Percentiles rank a stretch among this genome's conserved stretches.
Evolutionary conservation across 805 yeast species (phyloP).

Genomic region (Schwanniomyces pseudopolymorphus): DNA sequence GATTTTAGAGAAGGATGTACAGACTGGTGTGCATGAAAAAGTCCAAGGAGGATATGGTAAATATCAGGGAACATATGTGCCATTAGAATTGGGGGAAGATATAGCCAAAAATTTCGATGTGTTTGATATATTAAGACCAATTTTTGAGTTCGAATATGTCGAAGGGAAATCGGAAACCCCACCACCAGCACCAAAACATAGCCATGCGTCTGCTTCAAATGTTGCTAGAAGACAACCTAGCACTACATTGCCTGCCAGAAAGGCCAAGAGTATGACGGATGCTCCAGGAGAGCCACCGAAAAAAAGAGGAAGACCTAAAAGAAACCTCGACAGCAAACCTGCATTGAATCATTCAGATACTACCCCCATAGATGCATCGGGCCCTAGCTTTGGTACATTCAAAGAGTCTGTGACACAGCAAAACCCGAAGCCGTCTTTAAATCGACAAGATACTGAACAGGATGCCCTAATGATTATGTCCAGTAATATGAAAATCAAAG

Average conservation of each 20-base stretch:
- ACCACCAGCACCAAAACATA: slow-evolving; percentile 49
- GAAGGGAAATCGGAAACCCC: slow-evolving; percentile 44
- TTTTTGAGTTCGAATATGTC: slow-evolving; percentile 57
- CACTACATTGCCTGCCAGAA: slow-evolving; percentile 15
- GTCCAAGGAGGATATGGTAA: slow-evolving; percentile 76
- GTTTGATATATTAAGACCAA: slow-evolving; percentile 56
- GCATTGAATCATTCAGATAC: slow-evolving; percentile 32
- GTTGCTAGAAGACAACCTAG: slow-evolving; percentile 32
- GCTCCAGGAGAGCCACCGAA: slow-evolving; percentile 29
- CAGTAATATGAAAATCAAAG: slow-evolving; percentile 30
- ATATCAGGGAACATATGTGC: slow-evolving; percentile 53
- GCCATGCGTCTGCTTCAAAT: slow-evolving; percentile 45
- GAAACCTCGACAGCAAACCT: slow-evolving; percentile 24
- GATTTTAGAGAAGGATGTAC: slow-evolving; percentile 62
- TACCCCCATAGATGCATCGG: slow-evolving; percentile 26
- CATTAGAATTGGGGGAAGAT: slow-evolving; percentile 39
- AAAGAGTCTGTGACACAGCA: slow-evolving; percentile 13
- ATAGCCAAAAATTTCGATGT: slow-evolving; percentile 41
- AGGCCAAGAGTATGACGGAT: slow-evolving; percentile 20
- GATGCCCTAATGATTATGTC: slow-evolving; percentile 38
- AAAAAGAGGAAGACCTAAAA: slow-evolving; percentile 39
- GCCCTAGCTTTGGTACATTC: slow-evolving; percentile 33
- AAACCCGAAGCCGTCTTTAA: slow-evolving; percentile 11
- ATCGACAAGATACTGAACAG: slow-evolving; percentile 41
- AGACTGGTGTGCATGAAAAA: slow-evolving; percentile 64